Percentiles rank a stretch among this genome's conserved stretches.
These are phyloP conservation scores for Orbilia brochopaga DNA, from an alignment of 2,329 filamentous ascomycete species.

Conservation along the genomic window DNA sequence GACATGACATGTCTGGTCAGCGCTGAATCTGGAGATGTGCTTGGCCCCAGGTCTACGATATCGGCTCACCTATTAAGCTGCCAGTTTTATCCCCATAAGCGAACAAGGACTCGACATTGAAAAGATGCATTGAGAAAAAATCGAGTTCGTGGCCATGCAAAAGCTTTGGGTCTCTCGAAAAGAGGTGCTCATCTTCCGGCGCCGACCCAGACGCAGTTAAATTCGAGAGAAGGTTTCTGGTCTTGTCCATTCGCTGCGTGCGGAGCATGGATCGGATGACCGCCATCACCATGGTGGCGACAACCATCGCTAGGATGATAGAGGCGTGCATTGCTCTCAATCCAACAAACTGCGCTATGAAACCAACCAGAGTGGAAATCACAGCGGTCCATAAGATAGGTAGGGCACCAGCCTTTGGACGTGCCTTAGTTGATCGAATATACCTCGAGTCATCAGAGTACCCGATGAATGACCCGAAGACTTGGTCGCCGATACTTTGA, in stretches of 20 bases:
- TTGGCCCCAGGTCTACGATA: not conserved
- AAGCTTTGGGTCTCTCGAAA: constrained; percentile 25
- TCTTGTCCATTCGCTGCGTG: constrained; percentile 25
- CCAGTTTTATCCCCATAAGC: not conserved
- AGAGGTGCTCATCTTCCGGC: not conserved
- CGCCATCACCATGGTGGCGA: constrained; percentile 49
- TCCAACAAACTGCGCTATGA: constrained; percentile 52
- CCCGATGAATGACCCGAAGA: constrained; percentile 45
- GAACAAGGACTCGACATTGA: constrained; percentile 20
- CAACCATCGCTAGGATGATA: constrained; percentile 49
- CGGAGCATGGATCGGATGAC: constrained; percentile 49
- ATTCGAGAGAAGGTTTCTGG: constrained; percentile 20
- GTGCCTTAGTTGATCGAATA: constrained; percentile 29
- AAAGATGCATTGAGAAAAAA: constrained; percentile 33
- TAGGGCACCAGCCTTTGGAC: not conserved
- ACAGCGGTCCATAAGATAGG: constrained; percentile 23
- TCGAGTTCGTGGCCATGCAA: constrained; percentile 36
- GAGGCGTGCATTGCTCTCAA: constrained; percentile 51
- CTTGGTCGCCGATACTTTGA: constrained; percentile 25
- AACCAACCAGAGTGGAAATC: constrained; percentile 35
- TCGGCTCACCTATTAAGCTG: constrained; percentile 9
- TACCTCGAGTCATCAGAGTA: constrained; percentile 27
- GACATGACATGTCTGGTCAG: not conserved
- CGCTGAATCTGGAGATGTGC: not conserved
- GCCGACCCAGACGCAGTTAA: constrained; percentile 7